phyloP scores from a whole-genome alignment of 441 rosid species.

The Croton laevigatus region DNA sequence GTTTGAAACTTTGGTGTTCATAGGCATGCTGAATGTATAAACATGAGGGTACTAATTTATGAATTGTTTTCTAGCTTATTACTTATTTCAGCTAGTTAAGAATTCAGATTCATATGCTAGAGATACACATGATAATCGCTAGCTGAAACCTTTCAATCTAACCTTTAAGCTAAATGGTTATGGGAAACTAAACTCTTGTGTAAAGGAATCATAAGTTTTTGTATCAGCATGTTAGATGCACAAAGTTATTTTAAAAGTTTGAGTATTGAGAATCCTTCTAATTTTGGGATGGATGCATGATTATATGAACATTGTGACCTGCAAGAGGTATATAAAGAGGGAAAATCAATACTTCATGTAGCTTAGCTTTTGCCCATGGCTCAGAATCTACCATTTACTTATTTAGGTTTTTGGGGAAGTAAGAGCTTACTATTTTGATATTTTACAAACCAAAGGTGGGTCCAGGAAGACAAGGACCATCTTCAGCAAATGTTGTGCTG shows the following conservation, averaged over 20 bases:
- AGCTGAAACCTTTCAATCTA: background rate
- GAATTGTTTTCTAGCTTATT: background rate
- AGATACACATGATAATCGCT: background rate
- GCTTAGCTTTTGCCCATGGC: background rate
- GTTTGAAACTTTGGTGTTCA: background rate
- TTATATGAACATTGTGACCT: background rate
- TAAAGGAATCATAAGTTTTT: background rate
- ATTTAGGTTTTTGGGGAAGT: background rate
- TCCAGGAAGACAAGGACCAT: too few relatives aligned
- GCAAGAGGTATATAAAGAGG: slow-evolving; percentile 2
- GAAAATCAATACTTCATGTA: background rate
- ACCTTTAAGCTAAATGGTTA: background rate
- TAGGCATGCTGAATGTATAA: background rate
- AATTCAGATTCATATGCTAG: background rate
- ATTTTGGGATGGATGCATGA: background rate
- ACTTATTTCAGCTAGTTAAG: background rate
- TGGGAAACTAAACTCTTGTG: background rate
- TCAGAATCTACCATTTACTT: background rate
- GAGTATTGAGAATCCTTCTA: background rate
- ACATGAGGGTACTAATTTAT: background rate
- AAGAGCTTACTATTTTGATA: background rate
- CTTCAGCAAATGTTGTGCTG: too few relatives aligned
- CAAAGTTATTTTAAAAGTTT: background rate
- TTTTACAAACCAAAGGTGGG: background rate
- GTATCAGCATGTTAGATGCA: background rate